phyloP scores from a whole-genome alignment of 2,329 filamentous ascomycete species.

The Fusarium miscanthi region DNA sequence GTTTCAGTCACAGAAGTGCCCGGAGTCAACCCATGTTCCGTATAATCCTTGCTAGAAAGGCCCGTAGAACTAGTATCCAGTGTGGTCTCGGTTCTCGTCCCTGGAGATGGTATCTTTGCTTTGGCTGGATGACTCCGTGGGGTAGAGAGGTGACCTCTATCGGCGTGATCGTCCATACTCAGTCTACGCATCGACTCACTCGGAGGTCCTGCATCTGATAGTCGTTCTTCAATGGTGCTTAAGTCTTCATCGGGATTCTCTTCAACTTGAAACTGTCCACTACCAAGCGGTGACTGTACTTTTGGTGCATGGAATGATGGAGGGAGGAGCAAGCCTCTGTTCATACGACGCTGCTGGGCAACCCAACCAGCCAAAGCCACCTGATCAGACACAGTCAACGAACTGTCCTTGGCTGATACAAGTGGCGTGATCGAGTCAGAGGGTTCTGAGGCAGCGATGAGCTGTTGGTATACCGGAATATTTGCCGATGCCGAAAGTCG shows the following conservation, averaged over 20 bases:
- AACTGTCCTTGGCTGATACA: background rate
- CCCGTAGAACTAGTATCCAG: background rate
- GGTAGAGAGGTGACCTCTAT: background rate
- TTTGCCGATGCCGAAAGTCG: background rate
- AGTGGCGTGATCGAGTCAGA: background rate
- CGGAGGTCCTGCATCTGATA: constrained; percentile 21
- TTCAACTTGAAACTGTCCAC: background rate
- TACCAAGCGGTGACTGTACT: background rate
- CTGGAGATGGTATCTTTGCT: background rate
- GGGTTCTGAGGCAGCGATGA: background rate
- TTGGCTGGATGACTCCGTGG: background rate
- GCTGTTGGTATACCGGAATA: background rate
- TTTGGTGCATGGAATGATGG: background rate
- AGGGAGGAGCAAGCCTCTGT: background rate
- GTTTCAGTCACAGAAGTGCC: constrained; percentile 3
- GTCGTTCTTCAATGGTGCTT: constrained; percentile 22
- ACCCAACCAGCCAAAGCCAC: constrained; percentile 22
- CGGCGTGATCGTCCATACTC: background rate
- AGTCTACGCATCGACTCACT: background rate
- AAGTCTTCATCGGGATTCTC: background rate
- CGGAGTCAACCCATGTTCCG: background rate
- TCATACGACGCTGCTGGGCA: constrained; percentile 18
- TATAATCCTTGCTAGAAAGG: background rate
- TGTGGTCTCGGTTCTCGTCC: background rate
- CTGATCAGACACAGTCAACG: constrained; percentile 16